A percentile compares a stretch with the other conserved stretches of the same genome.
Evolutionary conservation across 352 stramenopile genomes (phyloP).

Genomic region (Globisporangium paroecandrum): DNA sequence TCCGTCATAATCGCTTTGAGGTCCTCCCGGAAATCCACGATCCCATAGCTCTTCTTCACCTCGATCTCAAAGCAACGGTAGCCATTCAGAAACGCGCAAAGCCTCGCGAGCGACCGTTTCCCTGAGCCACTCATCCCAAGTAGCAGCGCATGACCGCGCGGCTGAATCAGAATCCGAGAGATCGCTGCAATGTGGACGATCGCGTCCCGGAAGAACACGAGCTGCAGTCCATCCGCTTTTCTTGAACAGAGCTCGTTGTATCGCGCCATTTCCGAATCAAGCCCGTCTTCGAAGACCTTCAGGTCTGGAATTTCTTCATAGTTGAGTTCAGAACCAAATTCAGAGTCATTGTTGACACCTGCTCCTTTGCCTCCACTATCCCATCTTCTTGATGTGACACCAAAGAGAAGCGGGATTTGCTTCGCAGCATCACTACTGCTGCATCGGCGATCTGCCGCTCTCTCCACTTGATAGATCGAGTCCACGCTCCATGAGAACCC

Average conservation of each 20-base stretch:
- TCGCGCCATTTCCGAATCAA: conserved; percentile 43
- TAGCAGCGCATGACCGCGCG: conserved; percentile 81
- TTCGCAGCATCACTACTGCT: not conserved
- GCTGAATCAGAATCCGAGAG: conserved; percentile 76
- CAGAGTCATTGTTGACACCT: not conserved
- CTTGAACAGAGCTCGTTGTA: conserved; percentile 35
- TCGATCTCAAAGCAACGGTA: conserved; percentile 83
- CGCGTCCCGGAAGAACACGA: conserved; percentile 84
- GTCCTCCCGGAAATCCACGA: conserved; percentile 87
- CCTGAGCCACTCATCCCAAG: conserved; percentile 86
- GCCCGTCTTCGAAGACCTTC: conserved; percentile 46
- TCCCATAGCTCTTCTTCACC: conserved; percentile 77
- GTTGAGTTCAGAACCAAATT: not conserved
- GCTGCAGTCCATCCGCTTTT: conserved; percentile 25
- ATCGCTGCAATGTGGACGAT: conserved; percentile 87
- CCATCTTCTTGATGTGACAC: not conserved
- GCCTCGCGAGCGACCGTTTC: conserved; percentile 72
- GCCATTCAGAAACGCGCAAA: conserved; percentile 74
- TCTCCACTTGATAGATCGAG: conserved; percentile 26
- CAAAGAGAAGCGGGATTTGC: conserved; percentile 14
- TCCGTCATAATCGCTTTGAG: conserved; percentile 67
- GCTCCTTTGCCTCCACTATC: not conserved
- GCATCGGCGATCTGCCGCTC: not conserved
- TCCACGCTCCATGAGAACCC: conserved; percentile 59
- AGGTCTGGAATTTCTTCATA: conserved; percentile 34